These are phyloP conservation scores for Yamagishiella unicocca DNA, from an alignment of 139 green algal genomes.

Conservation along the genomic window DNA sequence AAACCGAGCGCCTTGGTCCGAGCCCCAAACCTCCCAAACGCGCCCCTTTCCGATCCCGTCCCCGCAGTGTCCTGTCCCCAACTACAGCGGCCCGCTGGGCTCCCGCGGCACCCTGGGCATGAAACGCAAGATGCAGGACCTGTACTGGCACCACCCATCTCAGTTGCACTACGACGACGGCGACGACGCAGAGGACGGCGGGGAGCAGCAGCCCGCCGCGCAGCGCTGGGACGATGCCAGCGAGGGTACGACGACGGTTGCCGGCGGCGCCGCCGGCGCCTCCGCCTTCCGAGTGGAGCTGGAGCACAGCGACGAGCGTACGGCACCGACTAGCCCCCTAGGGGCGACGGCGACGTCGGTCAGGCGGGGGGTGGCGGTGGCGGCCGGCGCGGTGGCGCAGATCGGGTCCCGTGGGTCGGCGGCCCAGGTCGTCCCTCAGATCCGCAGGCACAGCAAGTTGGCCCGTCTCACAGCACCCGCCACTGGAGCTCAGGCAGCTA, in stretches of 20 bases:
- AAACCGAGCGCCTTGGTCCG: background rate
- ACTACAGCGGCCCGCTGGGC: constrained; percentile 10
- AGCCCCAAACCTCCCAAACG: background rate
- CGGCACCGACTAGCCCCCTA: background rate
- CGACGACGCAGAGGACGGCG: background rate
- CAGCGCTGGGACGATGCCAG: background rate
- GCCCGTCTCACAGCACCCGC: background rate
- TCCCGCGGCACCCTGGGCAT: constrained; percentile 5
- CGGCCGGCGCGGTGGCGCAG: background rate
- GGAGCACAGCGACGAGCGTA: background rate
- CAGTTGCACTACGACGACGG: background rate
- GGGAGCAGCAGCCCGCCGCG: background rate
- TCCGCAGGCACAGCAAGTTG: background rate
- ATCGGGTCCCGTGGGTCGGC: background rate
- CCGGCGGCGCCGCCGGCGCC: background rate
- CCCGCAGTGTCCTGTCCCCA: constrained; percentile 10
- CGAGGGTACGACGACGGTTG: background rate
- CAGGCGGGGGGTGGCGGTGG: background rate
- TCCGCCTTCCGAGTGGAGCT: background rate
- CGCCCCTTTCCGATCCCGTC: no score
- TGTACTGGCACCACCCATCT: background rate
- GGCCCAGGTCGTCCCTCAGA: background rate
- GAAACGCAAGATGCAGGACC: background rate
- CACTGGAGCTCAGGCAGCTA: background rate
- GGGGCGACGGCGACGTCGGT: background rate